Percentiles rank a stretch among this genome's conserved stretches.
Evolutionary conservation across 192 early-diverging fungal species (phyloP).

Genomic region (Umbelopsis isabellina): DNA sequence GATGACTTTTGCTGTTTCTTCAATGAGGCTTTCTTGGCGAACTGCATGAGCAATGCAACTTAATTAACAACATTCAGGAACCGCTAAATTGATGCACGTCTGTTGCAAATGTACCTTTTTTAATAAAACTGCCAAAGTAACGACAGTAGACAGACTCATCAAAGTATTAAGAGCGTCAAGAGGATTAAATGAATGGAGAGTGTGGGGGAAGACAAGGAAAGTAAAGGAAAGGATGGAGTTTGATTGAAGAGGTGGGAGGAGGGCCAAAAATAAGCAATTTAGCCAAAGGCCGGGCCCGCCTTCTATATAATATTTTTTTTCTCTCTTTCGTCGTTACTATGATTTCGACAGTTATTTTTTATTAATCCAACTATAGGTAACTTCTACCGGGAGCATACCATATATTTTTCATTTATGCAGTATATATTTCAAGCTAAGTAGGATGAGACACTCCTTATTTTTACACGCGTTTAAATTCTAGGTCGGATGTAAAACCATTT

Average conservation of each 20-base stretch:
- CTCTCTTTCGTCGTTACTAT: too few species aligned
- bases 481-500: constrained; percentile 11
- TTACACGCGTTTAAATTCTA: neutral
- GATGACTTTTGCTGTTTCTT: neutral
- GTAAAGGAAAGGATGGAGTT: neutral
- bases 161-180: neutral
- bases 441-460: neutral
- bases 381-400: too few species aligned
- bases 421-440: too few species aligned
- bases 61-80: neutral
- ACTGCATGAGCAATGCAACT: neutral
- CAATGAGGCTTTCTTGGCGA: neutral
- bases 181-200: constrained; percentile 20
- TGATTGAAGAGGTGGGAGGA: neutral
- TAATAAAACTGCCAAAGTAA: neutral
- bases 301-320: too few species aligned
- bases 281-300: too few species aligned
- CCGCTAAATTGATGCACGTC: neutral
- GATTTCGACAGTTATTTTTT: too few species aligned
- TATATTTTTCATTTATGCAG: too few species aligned
- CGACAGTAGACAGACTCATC: constrained; percentile 15
- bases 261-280: neutral
- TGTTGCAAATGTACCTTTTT: constrained; percentile 6
- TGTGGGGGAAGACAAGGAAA: constrained; percentile 3
- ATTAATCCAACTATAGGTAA: too few species aligned